Base-by-base conservation (phyloP, 192 early-diverging fungal species). In the Coemansia sp. region DNA sequence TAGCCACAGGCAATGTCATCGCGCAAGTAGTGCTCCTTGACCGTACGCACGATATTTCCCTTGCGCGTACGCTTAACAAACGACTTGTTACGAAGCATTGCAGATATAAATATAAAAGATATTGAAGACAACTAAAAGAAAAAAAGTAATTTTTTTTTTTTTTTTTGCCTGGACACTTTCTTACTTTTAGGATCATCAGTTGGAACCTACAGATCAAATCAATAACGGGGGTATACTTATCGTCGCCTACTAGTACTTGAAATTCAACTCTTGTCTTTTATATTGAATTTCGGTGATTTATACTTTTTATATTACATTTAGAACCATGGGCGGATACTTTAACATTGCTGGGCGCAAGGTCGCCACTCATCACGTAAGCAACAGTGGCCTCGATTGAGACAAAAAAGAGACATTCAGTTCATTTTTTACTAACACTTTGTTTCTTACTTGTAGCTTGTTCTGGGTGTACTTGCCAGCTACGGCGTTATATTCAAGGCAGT, bases 11-110 rank as follows among this genome's bases (percentile, higher is more conserved):
- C 80, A 64, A 99, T 95, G 84, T 99, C 98, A 74, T 99, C 95
- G 45, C 96, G 90, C 31, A 98, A 78, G 78, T 98, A 99, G 73
- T 97, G 96, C 73, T 99, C 96, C 77, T 94, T 94, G 72, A 98
- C 92, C 7, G 96, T 92, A 73, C 95, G 96, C 48, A 97, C 85
- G 41, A 97, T 89, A 66, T 92, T 92, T 57, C 96, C 96, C 72
- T 93, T 91, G 84, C 91, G 89, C 63, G 94, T 97, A 74, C 93
- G 94, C 74, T 93, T 91, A 6, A 94, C 89, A 84, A 92, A 98
- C 11, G 92, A 85, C 78, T 95, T 96, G 67, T 88, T 86, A 60
- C 90, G 82, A 15, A 99, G 85, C 91, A 85, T 85, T 42, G 23
- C 37, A 10, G 31, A 68, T 51, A 50, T 15, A 36, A 50, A 41